Base-by-base conservation (phyloP, 306 rosid species). In the Lathyrus aphaca region DNA sequence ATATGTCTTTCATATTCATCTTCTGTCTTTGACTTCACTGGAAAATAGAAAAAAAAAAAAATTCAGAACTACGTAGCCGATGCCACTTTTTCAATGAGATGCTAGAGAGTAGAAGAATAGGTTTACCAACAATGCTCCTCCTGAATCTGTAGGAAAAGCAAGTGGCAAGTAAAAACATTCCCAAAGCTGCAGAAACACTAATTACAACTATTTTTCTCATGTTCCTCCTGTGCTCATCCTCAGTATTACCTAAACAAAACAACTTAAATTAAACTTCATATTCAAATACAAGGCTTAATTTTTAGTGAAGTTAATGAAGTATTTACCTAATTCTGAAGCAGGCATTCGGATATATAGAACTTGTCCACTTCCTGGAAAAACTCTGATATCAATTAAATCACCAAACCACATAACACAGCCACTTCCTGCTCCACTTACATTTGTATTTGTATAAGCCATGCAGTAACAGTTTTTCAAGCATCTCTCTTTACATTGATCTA, bases 391-490 rank as follows among this genome's bases (percentile, higher is more conserved):
- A 27, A 25, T 0, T 16, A 66, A 19, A 14, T 72, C 58, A 14
- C 51, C 51, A 58, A 66, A 72, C 82, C 82, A 72, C 57, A 72
- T 57, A 56, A 66, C 82, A 18, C 74, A 66, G 15, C 82, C 82
- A 64, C 70, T 72, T 0, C 82, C 48, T 10, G 16, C 66, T 45
- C 73, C 69, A 8, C 77, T 64, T 55, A 77, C 64, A 57, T 77
- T 17, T 19, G 68, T 70, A 46, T 77, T 77, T 16, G 65, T 58
- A 40, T 78, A 71, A 2, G 82, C 82, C 78, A 38, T 66, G 16
- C 78, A 78, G 1, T 66, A 58, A 21, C 66, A 78, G 39, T 5
- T 1, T 1, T 60, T 30, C 74, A 78, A 73, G 78, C 78, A 78
- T n/a, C 19, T 66, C 2, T 0, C 19, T 58, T 14, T 39, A 49